Percentiles rank a stretch among this genome's conserved stretches.
Evolutionary conservation across 345 rosid genomes (phyloP).

Genomic region (Kernera saxatilis): DNA sequence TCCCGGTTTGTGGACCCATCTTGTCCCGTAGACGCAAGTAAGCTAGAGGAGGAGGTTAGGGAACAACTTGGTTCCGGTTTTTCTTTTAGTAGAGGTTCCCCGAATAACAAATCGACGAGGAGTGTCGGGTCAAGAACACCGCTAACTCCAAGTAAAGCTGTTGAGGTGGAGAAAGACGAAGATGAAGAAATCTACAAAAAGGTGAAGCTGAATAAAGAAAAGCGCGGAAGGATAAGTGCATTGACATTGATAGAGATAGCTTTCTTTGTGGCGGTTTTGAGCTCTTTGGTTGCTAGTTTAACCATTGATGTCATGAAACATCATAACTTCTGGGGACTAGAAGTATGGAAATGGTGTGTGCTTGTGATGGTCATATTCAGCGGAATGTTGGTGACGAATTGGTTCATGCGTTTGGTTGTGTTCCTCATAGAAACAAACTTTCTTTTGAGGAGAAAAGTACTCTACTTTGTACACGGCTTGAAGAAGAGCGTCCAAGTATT

Average conservation of each 20-base stretch:
- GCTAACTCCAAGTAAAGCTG: conserved; percentile 36
- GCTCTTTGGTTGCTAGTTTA: conserved; percentile 54
- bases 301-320: conserved; percentile 32
- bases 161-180: conserved; percentile 42
- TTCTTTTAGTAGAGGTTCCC: conserved; percentile 41
- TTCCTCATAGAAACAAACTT: conserved; percentile 82
- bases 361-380: conserved; percentile 72
- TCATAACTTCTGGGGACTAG: conserved; percentile 46
- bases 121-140: conserved; percentile 24
- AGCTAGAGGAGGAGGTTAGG: conserved; percentile 42
- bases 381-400: conserved; percentile 64
- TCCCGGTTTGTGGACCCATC: conserved; percentile 84
- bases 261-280: conserved; percentile 33
- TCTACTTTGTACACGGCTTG: conserved; percentile 87
- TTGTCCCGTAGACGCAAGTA: conserved; percentile 32
- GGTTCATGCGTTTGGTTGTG: conserved; percentile 73
- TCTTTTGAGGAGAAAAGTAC: conserved; percentile 63
- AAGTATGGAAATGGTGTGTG: conserved; percentile 84
- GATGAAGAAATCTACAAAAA: conserved; percentile 57
- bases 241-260: conserved; percentile 52
- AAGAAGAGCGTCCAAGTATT: conserved; percentile 81
- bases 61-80: conserved; percentile 34
- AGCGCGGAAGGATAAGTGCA: conserved; percentile 30
- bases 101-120: conserved; percentile 40
- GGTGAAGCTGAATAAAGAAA: conserved; percentile 46